Evolutionary conservation across 164 flowering plant genomes (phyloP).

Genomic region (Nymphaea thermarum): DNA sequence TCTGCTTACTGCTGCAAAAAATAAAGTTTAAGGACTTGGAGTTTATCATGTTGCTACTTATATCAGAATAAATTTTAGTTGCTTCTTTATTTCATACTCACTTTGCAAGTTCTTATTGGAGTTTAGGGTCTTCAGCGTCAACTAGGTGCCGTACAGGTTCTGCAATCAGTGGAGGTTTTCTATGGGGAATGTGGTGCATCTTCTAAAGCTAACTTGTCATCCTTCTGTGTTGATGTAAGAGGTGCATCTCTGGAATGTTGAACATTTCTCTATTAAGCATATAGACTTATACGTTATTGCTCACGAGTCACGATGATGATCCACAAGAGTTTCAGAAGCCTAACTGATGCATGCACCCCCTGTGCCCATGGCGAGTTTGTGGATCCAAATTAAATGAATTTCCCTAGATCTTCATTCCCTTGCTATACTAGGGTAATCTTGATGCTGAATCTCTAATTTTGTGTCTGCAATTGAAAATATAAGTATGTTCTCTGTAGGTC

Average conservation of each 20-base stretch:
- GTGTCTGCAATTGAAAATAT: neutral
- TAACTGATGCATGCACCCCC: neutral
- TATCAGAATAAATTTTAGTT: no score
- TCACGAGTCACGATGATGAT: no score
- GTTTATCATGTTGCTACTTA: no score
- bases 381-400: neutral
- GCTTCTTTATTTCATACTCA: no score
- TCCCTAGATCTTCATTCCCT: neutral
- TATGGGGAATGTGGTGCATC: slow-evolving; percentile 45
- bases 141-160: slow-evolving; percentile 48
- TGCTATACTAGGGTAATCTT: neutral
- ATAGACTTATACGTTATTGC: no score
- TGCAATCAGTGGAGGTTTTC: slow-evolving; percentile 60
- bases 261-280: no score
- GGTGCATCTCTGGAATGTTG: no score
- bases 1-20: no score
- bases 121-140: slow-evolving; percentile 70
- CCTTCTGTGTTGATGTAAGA: slow-evolving; percentile 65
- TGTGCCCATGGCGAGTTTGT: neutral
- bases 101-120: neutral
- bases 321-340: no score
- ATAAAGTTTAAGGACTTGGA: no score
- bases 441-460: neutral
- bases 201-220: slow-evolving; percentile 43
- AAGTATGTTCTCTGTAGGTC: slow-evolving; percentile 25